Evolutionary conservation across 78 protist species (phyloP).

Genomic region (Fonticula alba): DNA sequence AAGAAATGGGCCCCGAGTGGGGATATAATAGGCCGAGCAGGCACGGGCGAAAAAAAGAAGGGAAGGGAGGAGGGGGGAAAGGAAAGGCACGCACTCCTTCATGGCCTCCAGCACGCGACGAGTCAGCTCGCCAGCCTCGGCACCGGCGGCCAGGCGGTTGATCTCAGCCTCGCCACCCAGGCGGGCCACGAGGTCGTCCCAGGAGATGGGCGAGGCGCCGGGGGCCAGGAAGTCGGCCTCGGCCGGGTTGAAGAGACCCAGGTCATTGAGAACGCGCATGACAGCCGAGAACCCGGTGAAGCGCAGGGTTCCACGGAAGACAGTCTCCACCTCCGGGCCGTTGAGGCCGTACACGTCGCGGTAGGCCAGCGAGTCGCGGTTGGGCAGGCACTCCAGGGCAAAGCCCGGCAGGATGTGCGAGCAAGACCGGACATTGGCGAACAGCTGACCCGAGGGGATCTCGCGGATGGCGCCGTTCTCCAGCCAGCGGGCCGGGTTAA

Average conservation of each 20-base stretch:
- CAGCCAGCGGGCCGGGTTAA: slow-evolving; percentile 23
- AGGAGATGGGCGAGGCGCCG: not conserved
- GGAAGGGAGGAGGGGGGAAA: no score
- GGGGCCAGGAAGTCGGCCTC: not conserved
- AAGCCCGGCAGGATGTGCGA: slow-evolving; percentile 14
- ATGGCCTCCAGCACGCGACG: no score
- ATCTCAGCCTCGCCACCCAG: not conserved
- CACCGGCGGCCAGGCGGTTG: no score
- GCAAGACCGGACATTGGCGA: not conserved
- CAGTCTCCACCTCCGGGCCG: slow-evolving; percentile 27
- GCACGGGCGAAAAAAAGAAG: no score
- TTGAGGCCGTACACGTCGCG: slow-evolving; percentile 27
- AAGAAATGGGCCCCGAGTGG: no score
- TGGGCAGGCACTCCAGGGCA: slow-evolving; percentile 42
- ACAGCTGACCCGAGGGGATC: slow-evolving; percentile 1
- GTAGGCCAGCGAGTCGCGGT: slow-evolving; percentile 42
- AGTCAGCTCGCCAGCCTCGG: no score
- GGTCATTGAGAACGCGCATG: no score
- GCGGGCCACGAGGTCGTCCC: not conserved
- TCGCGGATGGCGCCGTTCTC: slow-evolving; percentile 18
- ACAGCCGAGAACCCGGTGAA: not conserved
- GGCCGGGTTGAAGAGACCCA: slow-evolving; percentile 8
- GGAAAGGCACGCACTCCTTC: no score
- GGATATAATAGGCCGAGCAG: no score
- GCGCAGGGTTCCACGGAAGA: slow-evolving; percentile 51